Evolutionary conservation across 2,329 filamentous ascomycete genomes (phyloP), one percentile per base, ranked within the genome.

Genomic region (Fusarium nygamai): DNA sequence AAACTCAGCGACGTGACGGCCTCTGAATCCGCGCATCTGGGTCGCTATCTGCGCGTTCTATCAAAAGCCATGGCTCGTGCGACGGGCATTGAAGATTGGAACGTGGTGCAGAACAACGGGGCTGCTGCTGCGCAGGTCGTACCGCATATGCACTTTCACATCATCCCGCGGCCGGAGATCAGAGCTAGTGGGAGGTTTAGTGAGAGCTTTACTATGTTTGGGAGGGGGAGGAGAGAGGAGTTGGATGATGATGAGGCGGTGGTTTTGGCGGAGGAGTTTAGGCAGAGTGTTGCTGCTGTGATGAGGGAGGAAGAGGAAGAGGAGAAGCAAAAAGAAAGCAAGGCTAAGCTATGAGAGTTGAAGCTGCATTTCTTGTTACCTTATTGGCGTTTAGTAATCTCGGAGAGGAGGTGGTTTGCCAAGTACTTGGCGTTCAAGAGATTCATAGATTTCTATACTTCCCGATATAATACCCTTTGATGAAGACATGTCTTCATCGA

Each of bases 61-160:
- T 93, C 93, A 24, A 86, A 89, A 27, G 93, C 93, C 0, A 87
- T 98, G 43, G 88, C 91, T 38, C 87, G 86, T 59, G 90, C 91
- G 2, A 93, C 92, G 6, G 92, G 92, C 16, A 89, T 94, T 4
- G 87, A 87, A 58, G 95, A 98, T 84, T 98, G 96, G 93, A 99
- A 99, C 82, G 91, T 98, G 36, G 94, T 98, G 63, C 96, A 98
- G 85, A 98, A 98, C 81, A 98, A 98, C 78, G 94, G 96, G 22
- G 92, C 92, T 8, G 90, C 94, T 38, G 96, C 96, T 5, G 95
- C 95, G 5, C 96, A 98, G 84, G 94, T 98, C 22, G 95, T 98
- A 5, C 93, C 93, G 29, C 96, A 98, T 82, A 92, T 97, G 56
- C 96, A 99, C 82, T 98, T 97, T 81, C 96, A 99, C 78, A 89